Percentiles rank a stretch among this genome's conserved stretches.
Evolutionary conservation across 2,329 filamentous ascomycete species (phyloP).

Genomic region (Pseudogymnoascus sp.): DNA sequence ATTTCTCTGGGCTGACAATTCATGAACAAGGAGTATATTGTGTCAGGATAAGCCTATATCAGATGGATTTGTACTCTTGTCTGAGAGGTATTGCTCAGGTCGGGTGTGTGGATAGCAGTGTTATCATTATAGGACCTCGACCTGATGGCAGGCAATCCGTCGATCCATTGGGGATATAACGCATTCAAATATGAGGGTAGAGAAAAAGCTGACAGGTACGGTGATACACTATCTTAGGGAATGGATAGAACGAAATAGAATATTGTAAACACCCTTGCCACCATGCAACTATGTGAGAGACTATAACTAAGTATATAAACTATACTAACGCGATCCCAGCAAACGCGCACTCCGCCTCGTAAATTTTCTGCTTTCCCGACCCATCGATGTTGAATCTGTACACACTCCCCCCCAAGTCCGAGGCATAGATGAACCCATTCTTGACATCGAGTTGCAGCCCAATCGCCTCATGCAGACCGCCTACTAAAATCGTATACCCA

Average conservation of each 20-base stretch:
- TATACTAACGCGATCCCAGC: slow-evolving; percentile 5
- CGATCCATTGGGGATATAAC: neutral
- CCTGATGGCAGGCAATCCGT: neutral
- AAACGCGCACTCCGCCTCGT: slow-evolving; percentile 12
- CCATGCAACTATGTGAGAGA: neutral
- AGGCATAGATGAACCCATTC: slow-evolving; percentile 32
- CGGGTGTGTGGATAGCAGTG: neutral
- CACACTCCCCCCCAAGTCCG: slow-evolving; percentile 34
- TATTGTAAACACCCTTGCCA: neutral
- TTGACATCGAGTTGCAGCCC: slow-evolving; percentile 35
- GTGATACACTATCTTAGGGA: neutral
- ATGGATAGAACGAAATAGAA: neutral
- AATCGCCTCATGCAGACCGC: slow-evolving; percentile 39
- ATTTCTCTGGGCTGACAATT: neutral
- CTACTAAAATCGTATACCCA: slow-evolving; percentile 23
- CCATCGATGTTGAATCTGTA: slow-evolving; percentile 31
- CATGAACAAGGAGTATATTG: neutral
- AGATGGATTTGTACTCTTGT: neutral
- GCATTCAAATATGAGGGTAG: too few species aligned
- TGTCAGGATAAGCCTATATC: neutral
- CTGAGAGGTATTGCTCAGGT: neutral
- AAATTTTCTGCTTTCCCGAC: slow-evolving; percentile 17
- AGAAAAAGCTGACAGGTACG: neutral
- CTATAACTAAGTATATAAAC: neutral
- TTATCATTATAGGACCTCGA: neutral